Evolutionary conservation across 257 asterid genomes (phyloP).

Genomic region (Solanum virginianum): DNA sequence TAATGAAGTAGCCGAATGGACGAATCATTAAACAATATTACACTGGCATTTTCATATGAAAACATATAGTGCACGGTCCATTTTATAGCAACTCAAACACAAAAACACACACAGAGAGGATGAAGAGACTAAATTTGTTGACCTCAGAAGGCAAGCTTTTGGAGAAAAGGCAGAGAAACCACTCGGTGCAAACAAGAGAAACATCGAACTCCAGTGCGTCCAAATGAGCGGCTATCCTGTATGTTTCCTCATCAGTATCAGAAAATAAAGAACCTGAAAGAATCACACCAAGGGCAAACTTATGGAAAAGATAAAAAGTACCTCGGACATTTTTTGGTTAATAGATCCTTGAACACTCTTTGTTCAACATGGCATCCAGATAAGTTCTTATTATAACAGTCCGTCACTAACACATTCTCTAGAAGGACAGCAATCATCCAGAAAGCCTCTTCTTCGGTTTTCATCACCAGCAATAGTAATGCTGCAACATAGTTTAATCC

Average conservation of each 20-base stretch:
- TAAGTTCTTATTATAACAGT: slow-evolving; percentile 80
- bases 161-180: slow-evolving; percentile 92
- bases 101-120: neutral
- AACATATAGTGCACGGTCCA: neutral
- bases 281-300: neutral
- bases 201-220: slow-evolving; percentile 88
- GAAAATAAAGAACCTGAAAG: neutral
- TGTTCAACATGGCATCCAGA: slow-evolving; percentile 98
- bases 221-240: slow-evolving; percentile 87
- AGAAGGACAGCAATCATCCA: slow-evolving; percentile 98
- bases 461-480: slow-evolving; percentile 85
- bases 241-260: neutral
- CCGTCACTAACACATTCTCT: slow-evolving; percentile 82
- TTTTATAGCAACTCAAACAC: neutral
- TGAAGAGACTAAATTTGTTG: neutral
- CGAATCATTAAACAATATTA: slow-evolving; percentile 2
- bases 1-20: neutral
- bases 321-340: slow-evolving; percentile 86
- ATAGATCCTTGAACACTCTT: slow-evolving; percentile 82
- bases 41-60: neutral
- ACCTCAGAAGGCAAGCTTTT: slow-evolving; percentile 99
- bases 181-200: slow-evolving; percentile 95
- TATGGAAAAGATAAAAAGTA: slow-evolving; percentile 8
- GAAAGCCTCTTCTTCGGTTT: slow-evolving; percentile 96
- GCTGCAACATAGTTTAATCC: slow-evolving; percentile 97